Conservation (phyloP, 176 grass and related monocot species). For the Oryza meridionalis region DNA sequence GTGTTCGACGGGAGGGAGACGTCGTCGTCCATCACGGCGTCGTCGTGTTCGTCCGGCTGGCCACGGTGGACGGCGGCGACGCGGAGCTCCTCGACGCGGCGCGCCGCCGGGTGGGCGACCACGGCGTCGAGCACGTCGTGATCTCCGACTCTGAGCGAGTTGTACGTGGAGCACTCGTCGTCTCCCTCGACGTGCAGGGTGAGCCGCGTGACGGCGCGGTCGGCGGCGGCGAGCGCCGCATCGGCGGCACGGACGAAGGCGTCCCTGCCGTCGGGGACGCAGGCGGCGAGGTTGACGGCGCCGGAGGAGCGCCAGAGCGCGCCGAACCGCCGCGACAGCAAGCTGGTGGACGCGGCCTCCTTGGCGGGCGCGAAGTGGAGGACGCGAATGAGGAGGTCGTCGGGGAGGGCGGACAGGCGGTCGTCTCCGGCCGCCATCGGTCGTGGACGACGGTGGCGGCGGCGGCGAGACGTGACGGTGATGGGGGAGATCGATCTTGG, state of each 20-base stretch:
- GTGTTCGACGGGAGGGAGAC: not conserved
- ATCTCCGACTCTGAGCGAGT: not conserved
- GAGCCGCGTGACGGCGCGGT: not conserved
- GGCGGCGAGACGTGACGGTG: too few relatives aligned
- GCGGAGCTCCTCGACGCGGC: not conserved
- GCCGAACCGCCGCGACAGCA: slow-evolving; percentile 7
- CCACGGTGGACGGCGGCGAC: not conserved
- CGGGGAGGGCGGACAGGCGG: too few relatives aligned
- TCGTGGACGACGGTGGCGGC: too few relatives aligned
- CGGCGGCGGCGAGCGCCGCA: not conserved
- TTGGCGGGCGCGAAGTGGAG: not conserved
- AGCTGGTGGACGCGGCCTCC: too few relatives aligned
- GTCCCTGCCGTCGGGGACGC: not conserved
- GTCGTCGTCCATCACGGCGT: too few relatives aligned
- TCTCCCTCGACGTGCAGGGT: not conserved
- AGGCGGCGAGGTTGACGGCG: not conserved
- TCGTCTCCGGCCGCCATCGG: too few relatives aligned
- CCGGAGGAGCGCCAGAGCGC: not conserved
- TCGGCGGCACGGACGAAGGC: not conserved
- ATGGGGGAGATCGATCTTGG: too few relatives aligned
- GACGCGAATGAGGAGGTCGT: not conserved
- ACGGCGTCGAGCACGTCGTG: not conserved
- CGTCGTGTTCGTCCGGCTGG: too few relatives aligned
- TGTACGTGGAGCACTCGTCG: not conserved
- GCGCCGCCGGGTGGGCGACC: not conserved